phyloP scores from a whole-genome alignment of 768 basidiomycete species.

The Serpula lacrymans region DNA sequence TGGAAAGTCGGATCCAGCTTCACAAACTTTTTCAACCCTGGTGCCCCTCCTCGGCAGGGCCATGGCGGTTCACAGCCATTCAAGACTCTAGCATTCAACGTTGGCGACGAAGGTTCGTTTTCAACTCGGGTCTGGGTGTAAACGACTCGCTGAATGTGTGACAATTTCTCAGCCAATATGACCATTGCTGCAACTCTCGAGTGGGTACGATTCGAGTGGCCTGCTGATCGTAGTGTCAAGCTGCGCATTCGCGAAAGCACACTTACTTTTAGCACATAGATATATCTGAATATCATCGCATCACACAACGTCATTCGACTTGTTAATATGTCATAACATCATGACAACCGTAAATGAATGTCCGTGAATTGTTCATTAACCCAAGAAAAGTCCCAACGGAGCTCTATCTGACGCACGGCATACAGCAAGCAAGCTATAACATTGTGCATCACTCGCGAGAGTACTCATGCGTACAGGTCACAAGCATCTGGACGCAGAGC shows the following conservation, averaged over 20 bases:
- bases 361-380: neutral
- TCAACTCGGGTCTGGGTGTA: no score
- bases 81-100: slow-evolving; percentile 82
- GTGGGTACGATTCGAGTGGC: slow-evolving; percentile 81
- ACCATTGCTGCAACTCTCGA: slow-evolving; percentile 63
- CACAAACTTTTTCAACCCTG: slow-evolving; percentile 85
- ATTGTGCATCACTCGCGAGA: neutral
- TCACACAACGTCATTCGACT: neutral
- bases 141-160: no score
- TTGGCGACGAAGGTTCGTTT: slow-evolving; percentile 75
- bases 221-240: slow-evolving; percentile 76
- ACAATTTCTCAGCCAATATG: slow-evolving; percentile 49
- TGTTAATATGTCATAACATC: slow-evolving; percentile 2
- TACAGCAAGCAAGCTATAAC: neutral
- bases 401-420: neutral
- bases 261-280: slow-evolving; percentile 80
- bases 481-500: slow-evolving; percentile 46
- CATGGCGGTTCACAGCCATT: slow-evolving; percentile 78
- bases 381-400: neutral
- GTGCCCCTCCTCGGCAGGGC: slow-evolving; percentile 89
- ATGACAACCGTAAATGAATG: neutral
- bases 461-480: slow-evolving; percentile 27
- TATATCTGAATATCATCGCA: neutral
- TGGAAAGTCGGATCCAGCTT: slow-evolving; percentile 97
- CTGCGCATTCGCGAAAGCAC: slow-evolving; percentile 79